phyloP scores from a whole-genome alignment of 1,284 basidiomycete genomes.

The Paramarasmius palmivorus region DNA sequence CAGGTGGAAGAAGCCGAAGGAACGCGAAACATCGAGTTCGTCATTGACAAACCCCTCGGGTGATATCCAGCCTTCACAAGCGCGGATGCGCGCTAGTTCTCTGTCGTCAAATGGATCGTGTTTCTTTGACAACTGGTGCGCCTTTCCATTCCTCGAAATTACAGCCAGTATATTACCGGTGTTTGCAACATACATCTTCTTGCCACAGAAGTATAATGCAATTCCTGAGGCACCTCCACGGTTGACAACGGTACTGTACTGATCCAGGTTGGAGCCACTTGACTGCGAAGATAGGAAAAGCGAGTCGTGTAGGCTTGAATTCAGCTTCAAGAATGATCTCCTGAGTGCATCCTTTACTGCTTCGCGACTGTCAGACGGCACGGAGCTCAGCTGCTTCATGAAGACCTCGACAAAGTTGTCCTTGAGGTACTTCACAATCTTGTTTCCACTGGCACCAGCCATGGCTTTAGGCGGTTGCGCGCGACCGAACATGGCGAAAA shows the following conservation, averaged over 20 bases:
- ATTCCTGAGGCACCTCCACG: slow-evolving; percentile 86
- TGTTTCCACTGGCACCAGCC: slow-evolving; percentile 53
- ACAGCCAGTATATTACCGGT: slow-evolving; percentile 90
- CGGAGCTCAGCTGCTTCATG: slow-evolving; percentile 52
- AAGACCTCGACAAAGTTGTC: slow-evolving; percentile 77
- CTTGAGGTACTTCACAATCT: slow-evolving; percentile 77
- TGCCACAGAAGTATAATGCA: slow-evolving; percentile 83
- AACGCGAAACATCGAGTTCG: slow-evolving; percentile 87
- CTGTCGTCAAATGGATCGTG: slow-evolving; percentile 91
- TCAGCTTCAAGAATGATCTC: slow-evolving; percentile 83
- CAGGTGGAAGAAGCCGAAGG: slow-evolving; percentile 93
- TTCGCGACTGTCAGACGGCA: slow-evolving; percentile 53
- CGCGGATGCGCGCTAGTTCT: slow-evolving; percentile 87
- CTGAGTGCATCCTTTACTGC: slow-evolving; percentile 76
- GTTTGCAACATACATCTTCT: slow-evolving; percentile 89
- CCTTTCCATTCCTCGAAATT: slow-evolving; percentile 80
- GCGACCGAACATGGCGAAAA: slow-evolving; percentile 95
- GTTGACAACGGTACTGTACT: slow-evolving; percentile 40
- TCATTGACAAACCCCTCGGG: slow-evolving; percentile 94
- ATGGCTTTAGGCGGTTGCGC: slow-evolving; percentile 56
- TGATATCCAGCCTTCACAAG: slow-evolving; percentile 95
- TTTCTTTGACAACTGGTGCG: slow-evolving; percentile 75
- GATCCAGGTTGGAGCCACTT: slow-evolving; percentile 28
- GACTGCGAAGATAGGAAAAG: slow-evolving; percentile 48
- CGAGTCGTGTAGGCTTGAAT: slow-evolving; percentile 74